These are phyloP conservation scores for Hexamita inflata DNA, from an alignment of 208 protist genomes.

Conservation along the genomic window DNA sequence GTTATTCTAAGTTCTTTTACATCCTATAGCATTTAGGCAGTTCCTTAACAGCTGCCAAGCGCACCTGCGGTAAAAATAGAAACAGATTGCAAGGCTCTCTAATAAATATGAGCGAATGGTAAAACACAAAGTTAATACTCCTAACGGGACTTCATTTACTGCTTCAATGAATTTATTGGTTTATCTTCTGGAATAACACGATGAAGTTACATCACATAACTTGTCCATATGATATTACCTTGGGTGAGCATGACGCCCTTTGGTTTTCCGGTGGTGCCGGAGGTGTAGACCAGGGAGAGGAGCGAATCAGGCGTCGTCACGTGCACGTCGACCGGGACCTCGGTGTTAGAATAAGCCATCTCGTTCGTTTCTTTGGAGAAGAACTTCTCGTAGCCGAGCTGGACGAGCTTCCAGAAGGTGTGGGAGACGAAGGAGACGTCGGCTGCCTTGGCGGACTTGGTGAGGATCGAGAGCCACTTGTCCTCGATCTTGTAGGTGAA, in stretches of 20 bases:
- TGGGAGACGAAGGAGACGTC: neutral
- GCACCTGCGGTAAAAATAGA: neutral
- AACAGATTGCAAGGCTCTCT: neutral
- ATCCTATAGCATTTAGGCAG: neutral
- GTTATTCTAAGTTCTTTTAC: neutral
- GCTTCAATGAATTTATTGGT: neutral
- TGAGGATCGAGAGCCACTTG: neutral
- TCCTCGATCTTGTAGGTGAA: too few species aligned
- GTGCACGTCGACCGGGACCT: neutral
- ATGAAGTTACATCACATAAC: neutral
- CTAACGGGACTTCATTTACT: neutral
- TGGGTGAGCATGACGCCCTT: conserved; percentile 32
- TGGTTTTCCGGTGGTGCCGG: conserved; percentile 29
- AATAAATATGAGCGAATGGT: conserved; percentile 8
- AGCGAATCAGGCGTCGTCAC: neutral
- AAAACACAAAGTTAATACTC: neutral
- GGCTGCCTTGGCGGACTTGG: neutral
- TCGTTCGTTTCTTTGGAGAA: too few species aligned
- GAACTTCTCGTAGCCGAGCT: neutral
- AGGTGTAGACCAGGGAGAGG: conserved; percentile 37
- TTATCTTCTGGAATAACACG: neutral
- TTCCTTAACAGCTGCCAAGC: neutral
- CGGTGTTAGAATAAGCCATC: neutral
- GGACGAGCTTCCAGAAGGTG: neutral
- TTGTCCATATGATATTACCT: neutral